Evolutionary conservation across 1,284 basidiomycete species (phyloP).

Genomic region (Irpex rosettiformis): DNA sequence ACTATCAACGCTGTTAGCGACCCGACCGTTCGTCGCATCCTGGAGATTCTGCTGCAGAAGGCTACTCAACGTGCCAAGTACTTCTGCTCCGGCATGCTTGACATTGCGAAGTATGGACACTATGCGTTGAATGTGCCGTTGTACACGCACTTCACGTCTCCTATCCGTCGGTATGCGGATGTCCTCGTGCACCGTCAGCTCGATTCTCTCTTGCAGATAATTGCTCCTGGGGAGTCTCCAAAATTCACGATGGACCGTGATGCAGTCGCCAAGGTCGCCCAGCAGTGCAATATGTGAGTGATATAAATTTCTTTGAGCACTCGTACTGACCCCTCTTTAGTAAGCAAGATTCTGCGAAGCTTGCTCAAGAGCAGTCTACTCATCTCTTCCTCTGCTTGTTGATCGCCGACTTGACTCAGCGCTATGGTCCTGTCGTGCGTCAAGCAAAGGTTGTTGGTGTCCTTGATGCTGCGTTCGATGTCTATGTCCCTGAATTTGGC

Average conservation of each 20-base stretch:
- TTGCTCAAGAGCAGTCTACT: constrained; percentile 95
- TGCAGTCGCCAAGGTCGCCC: constrained; percentile 94
- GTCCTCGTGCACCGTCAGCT: constrained; percentile 96
- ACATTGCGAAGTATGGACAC: constrained; percentile 97
- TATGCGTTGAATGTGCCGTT: constrained; percentile 89
- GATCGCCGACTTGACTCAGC: constrained; percentile 88
- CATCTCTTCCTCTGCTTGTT: constrained; percentile 95
- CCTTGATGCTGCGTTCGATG: constrained; percentile 94
- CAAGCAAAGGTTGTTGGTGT: constrained; percentile 93
- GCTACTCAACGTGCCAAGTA: constrained; percentile 93
- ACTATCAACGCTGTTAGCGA: constrained; percentile 78
- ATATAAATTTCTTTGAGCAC: constrained; percentile 7
- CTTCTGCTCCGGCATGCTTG: constrained; percentile 98
- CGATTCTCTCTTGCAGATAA: constrained; percentile 73
- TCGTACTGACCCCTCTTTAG: constrained; percentile 36
- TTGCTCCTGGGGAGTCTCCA: constrained; percentile 44
- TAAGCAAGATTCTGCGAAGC: constrained; percentile 84
- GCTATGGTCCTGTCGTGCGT: constrained; percentile 92
- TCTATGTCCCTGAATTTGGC: constrained; percentile 89
- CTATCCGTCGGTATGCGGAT: constrained; percentile 92
- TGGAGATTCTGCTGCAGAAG: constrained; percentile 84
- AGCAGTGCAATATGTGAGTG: constrained; percentile 91
- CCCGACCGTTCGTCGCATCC: constrained; percentile 65
- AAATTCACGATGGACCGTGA: constrained; percentile 98
- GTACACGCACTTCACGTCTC: constrained; percentile 97